Conservation (phyloP, 2,329 filamentous ascomycete genomes). For the Fusarium sacchari region DNA sequence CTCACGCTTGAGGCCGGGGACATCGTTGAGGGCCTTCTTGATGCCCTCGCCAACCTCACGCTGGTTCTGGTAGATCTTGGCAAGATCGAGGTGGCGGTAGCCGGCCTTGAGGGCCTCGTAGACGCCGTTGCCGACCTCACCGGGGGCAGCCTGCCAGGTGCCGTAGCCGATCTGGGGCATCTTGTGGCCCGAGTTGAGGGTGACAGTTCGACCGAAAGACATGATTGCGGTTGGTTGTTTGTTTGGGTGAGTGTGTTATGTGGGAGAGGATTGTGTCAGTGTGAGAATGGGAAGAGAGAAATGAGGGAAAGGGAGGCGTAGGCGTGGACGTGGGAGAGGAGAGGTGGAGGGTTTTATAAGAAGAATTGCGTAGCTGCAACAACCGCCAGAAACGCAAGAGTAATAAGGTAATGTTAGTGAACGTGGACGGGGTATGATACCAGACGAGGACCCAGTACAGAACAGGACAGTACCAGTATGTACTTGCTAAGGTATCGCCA, state of each 20-base stretch:
- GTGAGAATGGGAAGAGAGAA: background rate
- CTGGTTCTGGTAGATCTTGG: conserved; percentile 72
- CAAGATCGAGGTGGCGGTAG: conserved; percentile 70
- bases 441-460: background rate
- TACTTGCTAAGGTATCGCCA: background rate
- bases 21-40: conserved; percentile 55
- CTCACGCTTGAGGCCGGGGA: conserved; percentile 63
- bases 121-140: conserved; percentile 72
- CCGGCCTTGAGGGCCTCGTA: conserved; percentile 70
- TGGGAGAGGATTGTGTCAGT: background rate
- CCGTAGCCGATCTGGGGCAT: conserved; percentile 70
- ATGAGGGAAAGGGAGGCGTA: background rate
- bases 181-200: conserved; percentile 71
- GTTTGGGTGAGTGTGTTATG: background rate
- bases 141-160: conserved; percentile 75
- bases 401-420: background rate
- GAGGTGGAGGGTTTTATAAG: conserved; percentile 21
- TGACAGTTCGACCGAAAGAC: conserved; percentile 66
- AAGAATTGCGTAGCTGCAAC: background rate
- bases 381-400: conserved; percentile 2
- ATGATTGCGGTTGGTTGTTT: conserved; percentile 50
- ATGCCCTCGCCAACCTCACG: conserved; percentile 66
- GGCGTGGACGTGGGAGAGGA: background rate
- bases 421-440: conserved; percentile 3
- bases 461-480: background rate